Conservation (phyloP, 2,329 filamentous ascomycete genomes). For the Verticillium longisporum region DNA sequence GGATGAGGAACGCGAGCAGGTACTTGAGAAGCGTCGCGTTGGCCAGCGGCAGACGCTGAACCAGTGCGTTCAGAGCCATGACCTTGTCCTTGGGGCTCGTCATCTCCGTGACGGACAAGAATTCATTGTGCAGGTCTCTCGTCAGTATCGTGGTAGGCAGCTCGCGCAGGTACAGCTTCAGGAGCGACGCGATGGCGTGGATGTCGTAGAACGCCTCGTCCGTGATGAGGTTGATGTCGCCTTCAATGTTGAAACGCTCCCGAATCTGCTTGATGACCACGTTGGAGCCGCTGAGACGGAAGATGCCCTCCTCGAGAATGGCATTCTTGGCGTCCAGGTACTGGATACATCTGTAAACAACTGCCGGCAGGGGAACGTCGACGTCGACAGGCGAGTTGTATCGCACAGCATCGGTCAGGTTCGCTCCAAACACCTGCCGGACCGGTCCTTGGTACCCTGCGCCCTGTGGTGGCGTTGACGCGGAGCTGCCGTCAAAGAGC, state of each 20-base stretch:
- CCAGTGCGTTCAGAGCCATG: conserved; percentile 65
- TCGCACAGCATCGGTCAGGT: conserved; percentile 78
- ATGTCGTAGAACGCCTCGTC: conserved; percentile 90
- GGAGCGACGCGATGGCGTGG: conserved; percentile 85
- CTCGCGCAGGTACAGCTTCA: conserved; percentile 92
- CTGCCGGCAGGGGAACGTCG: conserved; percentile 73
- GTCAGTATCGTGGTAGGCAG: conserved; percentile 88
- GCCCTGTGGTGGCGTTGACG: conserved; percentile 31
- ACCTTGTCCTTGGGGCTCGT: conserved; percentile 71
- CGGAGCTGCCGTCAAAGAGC: conserved; percentile 39
- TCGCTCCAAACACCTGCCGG: conserved; percentile 75
- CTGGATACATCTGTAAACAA: conserved; percentile 92
- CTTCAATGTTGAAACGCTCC: conserved; percentile 89
- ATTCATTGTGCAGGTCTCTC: conserved; percentile 82
- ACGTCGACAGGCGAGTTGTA: conserved; percentile 68
- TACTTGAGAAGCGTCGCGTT: conserved; percentile 81
- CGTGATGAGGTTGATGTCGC: conserved; percentile 78
- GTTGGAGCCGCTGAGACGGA: conserved; percentile 94
- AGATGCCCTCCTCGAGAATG: conserved; percentile 85
- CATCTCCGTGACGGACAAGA: conserved; percentile 77
- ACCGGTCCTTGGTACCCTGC: conserved; percentile 45
- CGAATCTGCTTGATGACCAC: conserved; percentile 84
- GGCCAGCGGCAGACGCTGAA: conserved; percentile 69
- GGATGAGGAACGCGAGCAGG: conserved; percentile 80
- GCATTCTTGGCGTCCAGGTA: conserved; percentile 82